Percentiles rank a stretch among this genome's conserved stretches.
These are phyloP conservation scores for Calycina herbarum DNA, from an alignment of 2,329 filamentous ascomycete species.

Conservation along the genomic window DNA sequence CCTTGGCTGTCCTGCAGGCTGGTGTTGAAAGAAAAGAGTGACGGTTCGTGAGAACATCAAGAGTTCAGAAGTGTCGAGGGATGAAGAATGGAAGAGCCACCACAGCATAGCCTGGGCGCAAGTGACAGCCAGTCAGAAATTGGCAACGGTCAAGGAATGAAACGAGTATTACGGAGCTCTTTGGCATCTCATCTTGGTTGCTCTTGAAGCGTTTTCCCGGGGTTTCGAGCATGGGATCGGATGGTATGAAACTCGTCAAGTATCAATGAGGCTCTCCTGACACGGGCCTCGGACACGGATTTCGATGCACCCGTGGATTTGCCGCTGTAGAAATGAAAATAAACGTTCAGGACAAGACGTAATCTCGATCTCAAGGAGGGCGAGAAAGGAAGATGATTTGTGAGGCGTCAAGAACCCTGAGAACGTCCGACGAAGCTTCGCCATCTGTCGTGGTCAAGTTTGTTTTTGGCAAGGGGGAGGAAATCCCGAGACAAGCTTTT, in stretches of 20 bases:
- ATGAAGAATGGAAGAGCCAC: slow-evolving; percentile 7
- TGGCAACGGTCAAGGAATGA: background rate
- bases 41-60: slow-evolving; percentile 7
- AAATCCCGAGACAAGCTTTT: background rate
- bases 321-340: background rate
- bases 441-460: background rate
- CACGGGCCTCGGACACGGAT: slow-evolving; percentile 12
- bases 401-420: background rate
- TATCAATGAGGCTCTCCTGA: slow-evolving; percentile 15
- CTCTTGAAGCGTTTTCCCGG: background rate
- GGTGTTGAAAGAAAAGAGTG: slow-evolving; percentile 16
- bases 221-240: slow-evolving; percentile 9
- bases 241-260: slow-evolving; percentile 14
- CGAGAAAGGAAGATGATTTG: background rate
- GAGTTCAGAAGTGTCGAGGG: background rate
- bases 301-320: background rate
- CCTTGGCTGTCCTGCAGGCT: slow-evolving; percentile 25
- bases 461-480: background rate
- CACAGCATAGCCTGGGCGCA: background rate
- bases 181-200: slow-evolving; percentile 10
- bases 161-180: slow-evolving; percentile 6
- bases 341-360: background rate
- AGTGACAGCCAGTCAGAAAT: background rate
- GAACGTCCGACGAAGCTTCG: background rate
- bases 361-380: background rate